Conservation (phyloP, 495 filamentous ascomycete species). For the Lasiosphaeris hirsuta region DNA sequence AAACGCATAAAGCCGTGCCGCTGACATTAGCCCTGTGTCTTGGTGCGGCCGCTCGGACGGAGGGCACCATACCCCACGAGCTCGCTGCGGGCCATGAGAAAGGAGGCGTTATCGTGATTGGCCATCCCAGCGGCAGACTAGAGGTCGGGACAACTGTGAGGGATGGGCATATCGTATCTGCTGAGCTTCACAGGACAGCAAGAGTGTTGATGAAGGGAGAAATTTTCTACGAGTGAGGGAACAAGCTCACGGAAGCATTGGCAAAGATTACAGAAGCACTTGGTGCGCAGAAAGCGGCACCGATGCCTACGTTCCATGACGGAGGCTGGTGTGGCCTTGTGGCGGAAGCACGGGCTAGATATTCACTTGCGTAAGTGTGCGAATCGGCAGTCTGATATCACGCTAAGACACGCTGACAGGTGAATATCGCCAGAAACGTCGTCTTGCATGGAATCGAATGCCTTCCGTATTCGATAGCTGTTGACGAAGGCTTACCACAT, state of each 20-base stretch:
- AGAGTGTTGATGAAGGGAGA: conserved; percentile 55
- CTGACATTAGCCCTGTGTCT: conserved; percentile 59
- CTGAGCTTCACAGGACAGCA: conserved; percentile 53
- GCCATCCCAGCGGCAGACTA: conserved; percentile 60
- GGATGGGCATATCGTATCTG: conserved; percentile 40
- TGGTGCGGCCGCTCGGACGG: conserved; percentile 53
- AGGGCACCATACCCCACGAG: conserved; percentile 46
- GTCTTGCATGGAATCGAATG: neutral
- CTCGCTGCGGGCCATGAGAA: conserved; percentile 23
- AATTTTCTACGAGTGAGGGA: conserved; percentile 45
- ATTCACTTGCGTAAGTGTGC: no score
- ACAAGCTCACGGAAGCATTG: neutral
- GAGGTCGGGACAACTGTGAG: conserved; percentile 49
- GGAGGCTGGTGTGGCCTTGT: no score
- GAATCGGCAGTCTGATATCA: no score
- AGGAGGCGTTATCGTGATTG: conserved; percentile 47
- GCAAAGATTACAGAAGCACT: neutral
- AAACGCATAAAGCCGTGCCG: conserved; percentile 63
- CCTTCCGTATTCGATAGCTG: neutral
- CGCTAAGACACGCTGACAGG: no score
- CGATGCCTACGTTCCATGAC: no score
- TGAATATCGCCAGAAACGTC: no score
- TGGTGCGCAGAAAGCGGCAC: no score
- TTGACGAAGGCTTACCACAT: conserved; percentile 5
- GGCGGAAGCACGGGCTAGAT: no score